Base-by-base conservation (phyloP, 1,139 yeast species). In the Wickerhamomyces sp. region DNA sequence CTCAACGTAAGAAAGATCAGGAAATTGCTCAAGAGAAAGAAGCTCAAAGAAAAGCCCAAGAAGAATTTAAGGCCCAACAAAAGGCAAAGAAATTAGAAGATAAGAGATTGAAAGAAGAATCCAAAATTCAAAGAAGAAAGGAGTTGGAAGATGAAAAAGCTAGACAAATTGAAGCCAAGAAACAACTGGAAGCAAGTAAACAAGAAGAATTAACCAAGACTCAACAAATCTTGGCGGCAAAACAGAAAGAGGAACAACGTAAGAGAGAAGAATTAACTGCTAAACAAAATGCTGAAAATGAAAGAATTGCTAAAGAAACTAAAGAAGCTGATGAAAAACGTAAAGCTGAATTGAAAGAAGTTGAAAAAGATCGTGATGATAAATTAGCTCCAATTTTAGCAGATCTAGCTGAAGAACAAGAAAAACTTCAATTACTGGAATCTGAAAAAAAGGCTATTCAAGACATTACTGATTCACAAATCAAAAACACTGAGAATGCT, bases 1-100 rank as follows among this genome's bases (percentile, higher is more conserved):
- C 78, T 36, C 94, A 88, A 66, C 79, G 96, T 57, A 78, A 76
- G 44, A 68, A 73, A 40, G 96, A 90, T 63, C 77, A 77, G 49
- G 80, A 76, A 57, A 71, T 57, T 74, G 50, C 53, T 3, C 48
- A 48, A 44, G 33, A 52, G 39, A 55, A 50, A 34, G 55, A 51
- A 6, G 61, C 51, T 34, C 52, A 49, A 37, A 48, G 44, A 40
- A 27, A 36, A 29, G 53, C 53, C 2, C 55, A 55, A 29, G 59
- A 57, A 40, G 54, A 49, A 15, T 53, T 50, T 40, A 61, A 57
- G 44, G 50, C 54, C 32, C 54, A 57, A 18, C 54, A 56, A 45
- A 53, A 47, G 41, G 52, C 53, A 23, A 55, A 54, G 47, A 55
- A 53, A 40, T 14, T 47, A 6, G 61, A 56, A 40, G 69, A 55